A percentile compares a stretch with the other conserved stretches of the same genome.
phyloP scores from a whole-genome alignment of 331 rosid genomes.

The Cucumis variabilis region DNA sequence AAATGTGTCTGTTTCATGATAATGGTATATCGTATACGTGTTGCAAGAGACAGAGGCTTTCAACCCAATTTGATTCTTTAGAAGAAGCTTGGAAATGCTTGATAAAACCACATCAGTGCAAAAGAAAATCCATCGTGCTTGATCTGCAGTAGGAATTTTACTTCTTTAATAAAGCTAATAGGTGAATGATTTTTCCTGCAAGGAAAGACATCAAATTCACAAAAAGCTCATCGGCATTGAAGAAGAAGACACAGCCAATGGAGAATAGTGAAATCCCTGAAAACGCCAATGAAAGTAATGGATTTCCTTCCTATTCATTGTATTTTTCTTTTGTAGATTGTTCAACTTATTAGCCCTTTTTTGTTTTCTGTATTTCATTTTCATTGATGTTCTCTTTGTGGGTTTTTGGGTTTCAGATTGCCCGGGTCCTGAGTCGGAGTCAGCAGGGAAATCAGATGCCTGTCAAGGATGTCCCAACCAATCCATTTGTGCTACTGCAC shows the following conservation, averaged over 20 bases:
- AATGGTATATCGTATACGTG: neutral
- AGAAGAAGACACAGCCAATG: slow-evolving; percentile 39
- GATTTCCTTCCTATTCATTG: neutral
- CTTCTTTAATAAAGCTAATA: neutral
- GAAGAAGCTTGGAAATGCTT: neutral
- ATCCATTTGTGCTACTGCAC: slow-evolving; percentile 84
- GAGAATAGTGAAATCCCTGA: slow-evolving; percentile 83
- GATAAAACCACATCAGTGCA: neutral
- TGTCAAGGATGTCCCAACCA: slow-evolving; percentile 97
- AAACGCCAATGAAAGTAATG: slow-evolving; percentile 86
- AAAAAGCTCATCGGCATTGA: neutral
- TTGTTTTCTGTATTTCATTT: slow-evolving; percentile 15
- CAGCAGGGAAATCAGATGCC: slow-evolving; percentile 80
- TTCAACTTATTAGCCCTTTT: slow-evolving; percentile 1
- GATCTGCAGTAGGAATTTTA: neutral
- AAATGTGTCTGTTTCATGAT: slow-evolving; percentile 1
- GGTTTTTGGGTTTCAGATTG: slow-evolving; percentile 61
- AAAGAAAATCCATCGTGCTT: neutral
- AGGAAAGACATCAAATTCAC: neutral
- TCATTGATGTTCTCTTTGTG: neutral
- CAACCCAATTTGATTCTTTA: neutral
- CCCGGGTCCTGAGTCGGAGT: slow-evolving; percentile 81
- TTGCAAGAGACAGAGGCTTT: neutral
- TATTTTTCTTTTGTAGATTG: neutral
- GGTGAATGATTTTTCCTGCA: neutral